phyloP scores from a whole-genome alignment of 2,329 filamentous ascomycete species.

The Botrytis squamosa region DNA sequence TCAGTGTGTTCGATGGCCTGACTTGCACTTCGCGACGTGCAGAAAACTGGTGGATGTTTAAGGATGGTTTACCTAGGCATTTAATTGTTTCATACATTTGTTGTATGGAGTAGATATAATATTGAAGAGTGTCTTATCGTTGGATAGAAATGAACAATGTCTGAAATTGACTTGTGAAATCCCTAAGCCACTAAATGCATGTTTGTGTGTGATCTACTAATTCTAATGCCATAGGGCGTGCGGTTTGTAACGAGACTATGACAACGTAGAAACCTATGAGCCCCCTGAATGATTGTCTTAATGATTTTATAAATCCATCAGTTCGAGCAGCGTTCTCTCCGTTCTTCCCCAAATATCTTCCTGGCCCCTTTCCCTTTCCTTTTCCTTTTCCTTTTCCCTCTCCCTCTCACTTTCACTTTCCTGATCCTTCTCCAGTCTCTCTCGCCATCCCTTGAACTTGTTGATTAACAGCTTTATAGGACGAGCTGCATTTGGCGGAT shows the following conservation, averaged over 20 bases:
- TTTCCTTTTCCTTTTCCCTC: too few species aligned
- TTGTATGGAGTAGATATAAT: not conserved
- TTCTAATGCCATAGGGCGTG: fast-evolving
- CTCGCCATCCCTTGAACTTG: not conserved
- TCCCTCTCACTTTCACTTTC: too few species aligned
- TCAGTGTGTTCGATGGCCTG: not conserved
- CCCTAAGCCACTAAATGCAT: fast-evolving
- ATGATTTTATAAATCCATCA: too few species aligned
- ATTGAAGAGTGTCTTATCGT: not conserved
- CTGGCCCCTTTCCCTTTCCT: too few species aligned
- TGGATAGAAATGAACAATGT: not conserved
- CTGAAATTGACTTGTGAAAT: not conserved
- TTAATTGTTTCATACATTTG: not conserved
- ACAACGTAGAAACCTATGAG: not conserved
- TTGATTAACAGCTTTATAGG: not conserved
- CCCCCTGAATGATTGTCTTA: too few species aligned
- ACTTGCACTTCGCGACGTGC: not conserved
- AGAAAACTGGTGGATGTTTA: not conserved
- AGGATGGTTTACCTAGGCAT: not conserved
- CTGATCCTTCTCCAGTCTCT: too few species aligned
- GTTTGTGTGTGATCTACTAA: not conserved
- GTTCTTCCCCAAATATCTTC: too few species aligned
- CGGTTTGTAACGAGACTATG: not conserved
- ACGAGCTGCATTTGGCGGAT: not conserved
- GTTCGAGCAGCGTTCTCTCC: too few species aligned